These are phyloP conservation scores for Diplodia corticola DNA, from an alignment of 2,329 filamentous ascomycete species.

Conservation along the genomic window DNA sequence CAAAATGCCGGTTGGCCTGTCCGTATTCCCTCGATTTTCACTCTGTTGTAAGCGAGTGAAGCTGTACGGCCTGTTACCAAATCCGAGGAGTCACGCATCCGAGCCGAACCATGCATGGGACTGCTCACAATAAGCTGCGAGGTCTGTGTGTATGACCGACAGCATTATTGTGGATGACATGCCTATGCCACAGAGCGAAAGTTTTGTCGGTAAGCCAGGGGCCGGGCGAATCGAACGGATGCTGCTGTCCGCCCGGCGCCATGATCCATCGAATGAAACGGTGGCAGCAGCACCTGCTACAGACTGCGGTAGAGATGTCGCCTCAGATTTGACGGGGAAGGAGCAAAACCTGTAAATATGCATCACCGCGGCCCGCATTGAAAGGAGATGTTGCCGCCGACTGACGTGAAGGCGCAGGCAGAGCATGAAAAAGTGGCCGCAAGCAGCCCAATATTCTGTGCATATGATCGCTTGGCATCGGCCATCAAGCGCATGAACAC, in stretches of 20 bases:
- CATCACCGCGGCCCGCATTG: background rate
- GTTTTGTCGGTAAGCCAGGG: background rate
- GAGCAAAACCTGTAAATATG: background rate
- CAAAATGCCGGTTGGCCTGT: background rate
- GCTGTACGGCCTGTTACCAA: background rate
- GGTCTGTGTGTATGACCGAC: background rate
- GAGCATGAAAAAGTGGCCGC: conserved; percentile 5
- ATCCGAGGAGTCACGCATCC: background rate
- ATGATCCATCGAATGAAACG: background rate
- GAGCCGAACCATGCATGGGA: background rate
- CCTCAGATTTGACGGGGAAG: background rate
- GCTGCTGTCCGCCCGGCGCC: background rate
- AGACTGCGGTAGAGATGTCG: conserved; percentile 1
- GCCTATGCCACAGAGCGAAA: background rate
- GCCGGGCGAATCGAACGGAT: background rate
- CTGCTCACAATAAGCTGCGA: background rate
- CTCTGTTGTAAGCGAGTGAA: background rate
- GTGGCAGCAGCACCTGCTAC: background rate
- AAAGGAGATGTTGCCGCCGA: background rate
- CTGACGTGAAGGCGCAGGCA: background rate
- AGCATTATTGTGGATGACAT: background rate
- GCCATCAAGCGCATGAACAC: background rate
- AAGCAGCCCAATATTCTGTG: background rate
- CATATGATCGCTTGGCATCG: background rate
- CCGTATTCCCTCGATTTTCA: background rate